Evolutionary conservation across 116 monocot species (phyloP), one percentile per base, ranked within the genome.

Genomic region (Zostera marina): DNA sequence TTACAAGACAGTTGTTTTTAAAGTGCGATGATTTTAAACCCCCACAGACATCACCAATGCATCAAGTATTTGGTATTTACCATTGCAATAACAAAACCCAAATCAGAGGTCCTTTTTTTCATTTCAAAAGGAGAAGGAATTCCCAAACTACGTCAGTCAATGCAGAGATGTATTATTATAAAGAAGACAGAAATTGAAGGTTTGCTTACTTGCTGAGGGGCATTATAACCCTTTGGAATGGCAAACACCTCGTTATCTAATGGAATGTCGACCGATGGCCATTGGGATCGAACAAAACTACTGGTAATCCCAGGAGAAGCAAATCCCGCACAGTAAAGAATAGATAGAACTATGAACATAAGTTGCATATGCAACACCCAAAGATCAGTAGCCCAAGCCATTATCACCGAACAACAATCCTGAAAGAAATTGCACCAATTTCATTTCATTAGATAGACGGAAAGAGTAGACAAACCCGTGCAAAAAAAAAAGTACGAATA

Each of bases 181-280:
- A 8, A 32, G 41, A 61, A 19, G 24, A 2, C 46, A 46, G 13
- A 24, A 9, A 22, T 22, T 24, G 11, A 32, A 9, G 1, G 47
- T 14, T 32, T 32, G 32, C 12, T 23, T 43, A 65, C 65, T 44
- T 65, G 65, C 15, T 65, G 53, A 1, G 65, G 65, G 10, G 85
- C 72, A 80, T 88, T 80, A 46, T 84, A 77, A 58, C 82, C 85
- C 68, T 80, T 70, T 40, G 94, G 94, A 66, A 78, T 56, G 4
- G 73, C 73, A 78, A 94, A 94, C 5, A 63, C 85, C 63, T 80
- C 57, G 59, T 76, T 68, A 19, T 88, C 88, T 7, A 88, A 62
- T 61, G 88, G 88, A 13, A 94, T 94, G 60, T 88, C 88, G 44
- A 42, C 68, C n/a, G 88, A 75, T 54, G 88, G 85, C 66, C 52